These are phyloP conservation scores for Hyphodiscus sp. DNA, from an alignment of 2,329 filamentous ascomycete genomes.

Conservation along the genomic window DNA sequence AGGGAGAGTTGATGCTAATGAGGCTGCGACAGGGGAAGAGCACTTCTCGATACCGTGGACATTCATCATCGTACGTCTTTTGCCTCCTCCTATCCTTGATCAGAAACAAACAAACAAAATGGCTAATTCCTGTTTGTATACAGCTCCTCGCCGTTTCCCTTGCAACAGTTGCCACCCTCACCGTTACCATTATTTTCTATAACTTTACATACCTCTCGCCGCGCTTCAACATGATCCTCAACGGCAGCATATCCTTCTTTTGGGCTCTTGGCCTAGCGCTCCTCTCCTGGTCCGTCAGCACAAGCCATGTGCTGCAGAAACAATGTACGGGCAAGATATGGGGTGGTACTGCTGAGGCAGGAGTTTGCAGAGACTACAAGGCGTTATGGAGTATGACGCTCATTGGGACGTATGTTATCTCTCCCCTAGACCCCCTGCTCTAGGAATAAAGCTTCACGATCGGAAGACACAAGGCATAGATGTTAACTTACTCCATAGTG, in stretches of 20 bases:
- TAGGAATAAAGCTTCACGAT: background rate
- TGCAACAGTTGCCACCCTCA: slow-evolving; percentile 17
- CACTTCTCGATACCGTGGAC: slow-evolving; percentile 24
- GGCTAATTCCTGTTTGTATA: background rate
- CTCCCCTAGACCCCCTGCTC: background rate
- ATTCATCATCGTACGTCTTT: slow-evolving; percentile 21
- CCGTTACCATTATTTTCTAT: slow-evolving; percentile 25
- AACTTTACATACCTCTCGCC: slow-evolving; percentile 27
- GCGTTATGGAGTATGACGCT: slow-evolving; percentile 26
- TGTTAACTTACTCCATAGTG: slow-evolving; percentile 4
- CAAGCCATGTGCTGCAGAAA: slow-evolving; percentile 20
- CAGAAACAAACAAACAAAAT: background rate
- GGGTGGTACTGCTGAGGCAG: slow-evolving; percentile 17
- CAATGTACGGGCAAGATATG: slow-evolving; percentile 18
- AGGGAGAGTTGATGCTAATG: background rate
- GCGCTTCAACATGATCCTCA: slow-evolving; percentile 23
- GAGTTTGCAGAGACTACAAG: slow-evolving; percentile 27
- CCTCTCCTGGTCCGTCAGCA: slow-evolving; percentile 23
- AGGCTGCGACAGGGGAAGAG: slow-evolving; percentile 13
- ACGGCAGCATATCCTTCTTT: slow-evolving; percentile 16
- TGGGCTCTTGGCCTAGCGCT: slow-evolving; percentile 24
- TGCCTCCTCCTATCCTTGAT: background rate
- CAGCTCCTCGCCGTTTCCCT: slow-evolving; percentile 22
- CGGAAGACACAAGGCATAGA: no score
- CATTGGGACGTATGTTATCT: slow-evolving; percentile 20